phyloP scores from a whole-genome alignment of 2,329 filamentous ascomycete species.

The Cordyceps cateniannulata region DNA sequence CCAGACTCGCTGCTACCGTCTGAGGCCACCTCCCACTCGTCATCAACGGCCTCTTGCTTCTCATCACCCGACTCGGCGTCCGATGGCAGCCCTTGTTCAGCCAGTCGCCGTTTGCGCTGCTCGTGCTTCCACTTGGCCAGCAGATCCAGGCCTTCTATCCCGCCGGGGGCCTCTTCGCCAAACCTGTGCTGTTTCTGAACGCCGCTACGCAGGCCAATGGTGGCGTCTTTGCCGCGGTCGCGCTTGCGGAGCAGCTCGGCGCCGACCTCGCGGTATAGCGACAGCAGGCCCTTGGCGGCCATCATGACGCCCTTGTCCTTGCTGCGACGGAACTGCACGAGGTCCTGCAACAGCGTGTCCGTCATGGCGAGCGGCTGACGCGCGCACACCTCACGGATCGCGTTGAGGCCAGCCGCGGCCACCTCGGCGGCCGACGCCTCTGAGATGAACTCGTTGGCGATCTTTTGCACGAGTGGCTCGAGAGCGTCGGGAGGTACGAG shows the following conservation, averaged over 20 bases:
- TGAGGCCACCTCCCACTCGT: slow-evolving; percentile 56
- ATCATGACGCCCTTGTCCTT: slow-evolving; percentile 99
- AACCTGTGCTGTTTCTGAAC: slow-evolving; percentile 72
- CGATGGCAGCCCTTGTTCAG: slow-evolving; percentile 61
- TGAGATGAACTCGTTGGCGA: slow-evolving; percentile 96
- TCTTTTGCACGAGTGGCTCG: slow-evolving; percentile 87
- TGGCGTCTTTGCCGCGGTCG: slow-evolving; percentile 85
- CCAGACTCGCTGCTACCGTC: slow-evolving; percentile 63
- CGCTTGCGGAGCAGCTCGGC: slow-evolving; percentile 83
- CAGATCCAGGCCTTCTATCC: slow-evolving; percentile 87
- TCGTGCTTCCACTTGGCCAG: slow-evolving; percentile 92
- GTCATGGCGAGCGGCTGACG: slow-evolving; percentile 94
- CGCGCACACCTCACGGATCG: slow-evolving; percentile 88
- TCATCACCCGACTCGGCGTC: slow-evolving; percentile 54
- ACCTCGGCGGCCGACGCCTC: slow-evolving; percentile 90
- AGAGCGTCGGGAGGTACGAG: slow-evolving; percentile 88
- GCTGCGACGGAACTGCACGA: slow-evolving; percentile 92
- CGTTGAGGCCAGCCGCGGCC: slow-evolving; percentile 83
- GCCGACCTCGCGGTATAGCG: slow-evolving; percentile 84
- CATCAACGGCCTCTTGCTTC: slow-evolving; percentile 52
- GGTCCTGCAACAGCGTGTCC: slow-evolving; percentile 88
- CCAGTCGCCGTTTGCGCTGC: slow-evolving; percentile 66
- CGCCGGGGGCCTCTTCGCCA: slow-evolving; percentile 72
- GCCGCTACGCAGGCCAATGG: slow-evolving; percentile 72
- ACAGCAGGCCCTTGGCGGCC: slow-evolving; percentile 88